Conservation (phyloP, 331 rosid genomes). For the Telfairia occidentalis region DNA sequence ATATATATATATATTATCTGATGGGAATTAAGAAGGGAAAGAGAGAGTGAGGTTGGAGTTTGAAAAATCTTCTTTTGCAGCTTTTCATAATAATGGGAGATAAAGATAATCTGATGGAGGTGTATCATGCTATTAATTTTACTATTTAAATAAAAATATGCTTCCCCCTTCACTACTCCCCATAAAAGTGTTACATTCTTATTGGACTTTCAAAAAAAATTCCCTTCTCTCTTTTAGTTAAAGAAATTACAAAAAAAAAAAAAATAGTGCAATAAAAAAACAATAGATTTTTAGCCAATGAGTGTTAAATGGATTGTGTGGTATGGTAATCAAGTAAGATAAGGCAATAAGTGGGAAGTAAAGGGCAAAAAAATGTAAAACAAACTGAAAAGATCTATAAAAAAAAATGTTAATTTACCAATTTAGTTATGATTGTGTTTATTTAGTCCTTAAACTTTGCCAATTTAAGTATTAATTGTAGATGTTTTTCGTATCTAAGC, state of each 20-base stretch:
- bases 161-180: slow-evolving; percentile 7
- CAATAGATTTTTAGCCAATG: neutral
- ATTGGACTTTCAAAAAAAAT: neutral
- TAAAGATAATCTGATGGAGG: slow-evolving; percentile 19
- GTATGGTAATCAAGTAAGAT: neutral
- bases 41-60: neutral
- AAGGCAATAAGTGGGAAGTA: neutral
- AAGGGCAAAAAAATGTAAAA: no score
- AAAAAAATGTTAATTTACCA: no score
- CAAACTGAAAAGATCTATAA: no score
- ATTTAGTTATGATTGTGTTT: no score
- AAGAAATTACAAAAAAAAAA: neutral
- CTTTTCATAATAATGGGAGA: slow-evolving; percentile 31
- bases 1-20: slow-evolving; percentile 2
- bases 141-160: slow-evolving; percentile 1
- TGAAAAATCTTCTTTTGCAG: slow-evolving; percentile 31
- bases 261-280: neutral
- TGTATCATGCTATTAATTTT: slow-evolving; percentile 22
- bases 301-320: neutral
- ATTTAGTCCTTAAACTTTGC: no score
- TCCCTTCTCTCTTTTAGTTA: neutral
- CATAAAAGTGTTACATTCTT: neutral
- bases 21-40: neutral
- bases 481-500: no score
- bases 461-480: no score